Conservation (phyloP, 768 basidiomycete genomes). For the Pleurotus citrinopileatus region DNA sequence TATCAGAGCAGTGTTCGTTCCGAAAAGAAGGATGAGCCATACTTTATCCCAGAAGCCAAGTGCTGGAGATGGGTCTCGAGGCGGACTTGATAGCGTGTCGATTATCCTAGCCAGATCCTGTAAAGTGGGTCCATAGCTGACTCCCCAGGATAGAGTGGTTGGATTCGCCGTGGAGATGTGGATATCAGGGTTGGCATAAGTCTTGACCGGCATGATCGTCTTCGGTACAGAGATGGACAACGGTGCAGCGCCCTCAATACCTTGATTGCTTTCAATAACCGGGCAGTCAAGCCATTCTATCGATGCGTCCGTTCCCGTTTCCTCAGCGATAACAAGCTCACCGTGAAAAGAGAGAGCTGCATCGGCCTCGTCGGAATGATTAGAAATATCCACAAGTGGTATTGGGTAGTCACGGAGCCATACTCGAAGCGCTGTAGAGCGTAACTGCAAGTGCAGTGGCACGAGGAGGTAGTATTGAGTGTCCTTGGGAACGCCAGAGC, state of each 20-base stretch:
- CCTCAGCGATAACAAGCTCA: constrained; percentile 85
- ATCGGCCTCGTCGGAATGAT: constrained; percentile 31
- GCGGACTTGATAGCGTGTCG: constrained; percentile 75
- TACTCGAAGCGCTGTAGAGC: constrained; percentile 55
- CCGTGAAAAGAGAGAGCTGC: constrained; percentile 65
- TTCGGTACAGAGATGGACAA: constrained; percentile 74
- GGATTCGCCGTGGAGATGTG: constrained; percentile 59
- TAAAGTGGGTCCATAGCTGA: constrained; percentile 82
- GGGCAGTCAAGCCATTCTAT: constrained; percentile 71
- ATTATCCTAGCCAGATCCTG: constrained; percentile 84
- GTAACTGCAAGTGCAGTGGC: constrained; percentile 76
- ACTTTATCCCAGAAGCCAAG: constrained; percentile 98
- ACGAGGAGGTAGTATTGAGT: constrained; percentile 78
- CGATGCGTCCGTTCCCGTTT: constrained; percentile 67
- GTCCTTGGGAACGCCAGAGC: constrained; percentile 63
- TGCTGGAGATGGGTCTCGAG: constrained; percentile 77
- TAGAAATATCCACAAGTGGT: constrained; percentile 74
- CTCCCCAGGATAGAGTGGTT: constrained; percentile 84
- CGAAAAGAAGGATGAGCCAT: constrained; percentile 2
- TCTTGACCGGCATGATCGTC: constrained; percentile 94
- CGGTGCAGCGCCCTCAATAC: constrained; percentile 45
- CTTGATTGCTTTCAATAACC: constrained; percentile 56
- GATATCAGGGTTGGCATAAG: constrained; percentile 76
- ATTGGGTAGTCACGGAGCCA: constrained; percentile 87
- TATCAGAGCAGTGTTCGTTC: neutral